Evolutionary conservation across 805 yeast genomes (phyloP), one percentile per base, ranked within the genome.

Genomic region (Lipomyces sp.): DNA sequence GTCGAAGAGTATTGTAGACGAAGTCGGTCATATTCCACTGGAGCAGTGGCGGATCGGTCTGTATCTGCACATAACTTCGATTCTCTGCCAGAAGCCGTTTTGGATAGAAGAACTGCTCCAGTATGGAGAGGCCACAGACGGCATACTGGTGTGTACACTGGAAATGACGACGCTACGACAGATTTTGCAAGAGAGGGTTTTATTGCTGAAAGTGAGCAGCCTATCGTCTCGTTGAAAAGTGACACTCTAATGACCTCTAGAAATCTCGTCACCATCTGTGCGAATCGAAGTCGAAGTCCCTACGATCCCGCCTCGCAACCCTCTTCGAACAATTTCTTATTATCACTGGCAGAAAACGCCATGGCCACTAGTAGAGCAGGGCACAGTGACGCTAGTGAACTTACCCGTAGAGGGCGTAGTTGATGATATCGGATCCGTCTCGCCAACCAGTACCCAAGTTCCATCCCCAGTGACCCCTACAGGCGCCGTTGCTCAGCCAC

Each of bases 311-410:
- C 34, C 35, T 15, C 37, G 37, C 13, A 53, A 32, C 18, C 37
- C 56, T 53, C 37, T 53, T 53, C 34, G 37, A 15, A 32, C 18
- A 4, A 32, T n/a, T 5, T 18, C 37, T 5, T 53, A 53, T 53
- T 53, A 7, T 34, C n/a, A 53, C n/a, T 32, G n/a, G 18, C 56
- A n/a, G 33, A 32, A 53, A 53, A 5, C 18, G 13, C 56, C 18
- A n/a, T 7, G 37, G n/a, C 29, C 37, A n/a, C 56, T 15, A 53
- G 7, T 15, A 42, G 48, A 42, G n/a, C 54, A 8, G 13, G 54
- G 54, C 34, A 32, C 34, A 13, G 8, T 51, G 8, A 51, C 54
- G 32, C n/a, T 51, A 32, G 33, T 51, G 54, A 51, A 51, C 34
- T 32, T 29, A 13, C 54, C 59, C 3, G 24, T 29, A 6, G 48